A percentile compares a stretch with the other conserved stretches of the same genome.
phyloP scores from a whole-genome alignment of 106 monocot species.

The Cymbidium sinense region DNA sequence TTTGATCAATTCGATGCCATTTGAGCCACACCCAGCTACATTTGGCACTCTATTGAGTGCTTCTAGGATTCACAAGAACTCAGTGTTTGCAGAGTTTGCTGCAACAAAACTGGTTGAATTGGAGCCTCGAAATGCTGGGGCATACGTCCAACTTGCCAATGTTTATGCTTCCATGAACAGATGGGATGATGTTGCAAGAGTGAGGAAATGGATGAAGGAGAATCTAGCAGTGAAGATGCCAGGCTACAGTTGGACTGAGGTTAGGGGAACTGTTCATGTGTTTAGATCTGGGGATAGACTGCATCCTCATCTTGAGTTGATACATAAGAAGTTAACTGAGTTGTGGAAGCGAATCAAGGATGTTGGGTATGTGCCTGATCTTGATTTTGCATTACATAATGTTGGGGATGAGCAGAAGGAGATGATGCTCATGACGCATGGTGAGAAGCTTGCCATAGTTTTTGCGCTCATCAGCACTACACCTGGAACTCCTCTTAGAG shows the following conservation, averaged over 20 bases:
- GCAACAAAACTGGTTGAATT: constrained; percentile 53
- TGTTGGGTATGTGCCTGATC: constrained; percentile 46
- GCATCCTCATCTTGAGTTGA: constrained; percentile 39
- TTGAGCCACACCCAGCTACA: constrained; percentile 32
- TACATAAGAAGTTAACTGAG: constrained; percentile 39
- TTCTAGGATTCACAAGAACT: constrained; percentile 49
- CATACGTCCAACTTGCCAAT: constrained; percentile 76
- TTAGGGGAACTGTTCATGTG: constrained; percentile 38
- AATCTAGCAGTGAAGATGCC: constrained; percentile 52
- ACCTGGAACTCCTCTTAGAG: constrained; percentile 20
- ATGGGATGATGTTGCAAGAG: constrained; percentile 54
- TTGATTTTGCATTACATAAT: constrained; percentile 42
- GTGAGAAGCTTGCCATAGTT: constrained; percentile 68
- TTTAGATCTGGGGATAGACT: constrained; percentile 66
- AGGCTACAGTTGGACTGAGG: constrained; percentile 71
- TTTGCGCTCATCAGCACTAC: constrained; percentile 48
- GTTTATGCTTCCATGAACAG: constrained; percentile 45
- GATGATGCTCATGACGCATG: constrained; percentile 47
- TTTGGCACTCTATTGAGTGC: constrained; percentile 61
- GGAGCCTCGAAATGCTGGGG: constrained; percentile 53
- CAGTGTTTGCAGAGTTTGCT: constrained; percentile 54
- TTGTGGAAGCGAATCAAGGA: constrained; percentile 33
- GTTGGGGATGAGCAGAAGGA: constrained; percentile 36
- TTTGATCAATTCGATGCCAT: constrained; percentile 46
- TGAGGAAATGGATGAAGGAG: constrained; percentile 58